These are phyloP conservation scores for Candida gorgasii DNA, from an alignment of 805 yeast species.

Conservation along the genomic window DNA sequence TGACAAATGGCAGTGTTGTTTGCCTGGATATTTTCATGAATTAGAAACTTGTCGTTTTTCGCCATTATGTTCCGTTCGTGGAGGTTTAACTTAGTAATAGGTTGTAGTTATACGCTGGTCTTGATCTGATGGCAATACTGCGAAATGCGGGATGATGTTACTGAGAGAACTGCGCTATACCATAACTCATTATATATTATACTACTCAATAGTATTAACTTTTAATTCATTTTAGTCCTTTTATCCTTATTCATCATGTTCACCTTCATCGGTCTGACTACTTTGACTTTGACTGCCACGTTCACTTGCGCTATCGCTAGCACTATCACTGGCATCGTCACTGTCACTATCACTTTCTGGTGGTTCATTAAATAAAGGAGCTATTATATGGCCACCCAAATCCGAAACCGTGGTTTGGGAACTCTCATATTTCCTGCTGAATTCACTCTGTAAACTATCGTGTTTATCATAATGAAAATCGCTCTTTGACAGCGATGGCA, in stretches of 20 bases:
- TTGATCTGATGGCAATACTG: too few relatives aligned
- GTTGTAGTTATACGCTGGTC: too few relatives aligned
- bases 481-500: slow-evolving; percentile 5
- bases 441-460: slow-evolving; percentile 16
- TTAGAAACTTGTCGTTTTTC: slow-evolving; percentile 14
- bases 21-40: slow-evolving; percentile 70
- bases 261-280: not conserved
- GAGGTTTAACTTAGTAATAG: too few relatives aligned
- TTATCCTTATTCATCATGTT: not conserved
- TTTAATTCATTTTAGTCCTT: not conserved
- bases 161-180: not conserved
- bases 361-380: slow-evolving; percentile 40
- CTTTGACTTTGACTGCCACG: not conserved
- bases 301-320: too few relatives aligned
- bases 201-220: slow-evolving; percentile 6
- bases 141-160: not conserved
- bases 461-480: slow-evolving; percentile 19
- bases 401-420: slow-evolving; percentile 1
- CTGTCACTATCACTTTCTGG: slow-evolving; percentile 19
- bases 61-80: not conserved
- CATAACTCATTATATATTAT: slow-evolving; percentile 6
- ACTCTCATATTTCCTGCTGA: slow-evolving; percentile 5
- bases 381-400: slow-evolving; percentile 11
- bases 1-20: slow-evolving; percentile 54
- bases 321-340: too few relatives aligned